Percentiles rank a stretch among this genome's conserved stretches.
Conservation (phyloP, 352 stramenopile species). For the Phytopythium kandeliae region DNA sequence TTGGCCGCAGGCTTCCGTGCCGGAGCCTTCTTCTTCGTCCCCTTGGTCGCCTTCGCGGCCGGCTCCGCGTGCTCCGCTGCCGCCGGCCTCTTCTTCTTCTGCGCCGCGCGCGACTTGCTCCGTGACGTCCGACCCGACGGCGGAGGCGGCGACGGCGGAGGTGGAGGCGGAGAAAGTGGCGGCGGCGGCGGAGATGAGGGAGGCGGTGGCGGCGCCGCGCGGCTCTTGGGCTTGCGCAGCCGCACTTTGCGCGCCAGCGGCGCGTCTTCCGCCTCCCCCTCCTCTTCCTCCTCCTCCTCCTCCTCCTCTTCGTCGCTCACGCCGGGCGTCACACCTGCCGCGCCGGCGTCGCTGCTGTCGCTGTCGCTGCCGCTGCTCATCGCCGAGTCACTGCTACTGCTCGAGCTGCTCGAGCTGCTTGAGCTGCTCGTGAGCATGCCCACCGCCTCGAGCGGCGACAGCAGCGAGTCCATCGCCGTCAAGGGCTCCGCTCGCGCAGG, state of each 20-base stretch:
- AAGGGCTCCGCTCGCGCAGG: not conserved
- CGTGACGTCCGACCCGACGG: not conserved
- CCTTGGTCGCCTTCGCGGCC: not conserved
- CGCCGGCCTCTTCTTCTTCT: not conserved
- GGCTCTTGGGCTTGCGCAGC: slow-evolving; percentile 8
- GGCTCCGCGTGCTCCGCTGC: not conserved
- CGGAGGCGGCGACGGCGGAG: slow-evolving; percentile 11
- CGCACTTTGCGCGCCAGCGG: slow-evolving; percentile 10
- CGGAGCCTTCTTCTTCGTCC: slow-evolving; percentile 2
- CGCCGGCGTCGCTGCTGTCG: slow-evolving; percentile 23
- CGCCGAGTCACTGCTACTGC: slow-evolving; percentile 21
- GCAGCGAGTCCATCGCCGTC: slow-evolving; percentile 19
- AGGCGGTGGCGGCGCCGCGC: slow-evolving; percentile 24
- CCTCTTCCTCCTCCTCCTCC: slow-evolving; percentile 32
- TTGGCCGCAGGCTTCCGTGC: slow-evolving; percentile 9
- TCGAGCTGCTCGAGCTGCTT: slow-evolving; percentile 23
- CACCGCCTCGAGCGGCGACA: slow-evolving; percentile 25
- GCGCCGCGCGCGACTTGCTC: not conserved
- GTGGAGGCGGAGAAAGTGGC: slow-evolving; percentile 24
- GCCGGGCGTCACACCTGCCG: slow-evolving; percentile 7
- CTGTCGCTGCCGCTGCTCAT: slow-evolving; percentile 16
- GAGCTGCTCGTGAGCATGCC: slow-evolving; percentile 20
- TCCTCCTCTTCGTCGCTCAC: slow-evolving; percentile 42
- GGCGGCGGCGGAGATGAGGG: slow-evolving; percentile 17
- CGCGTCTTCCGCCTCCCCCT: slow-evolving; percentile 23